A percentile compares a stretch with the other conserved stretches of the same genome.
Evolutionary conservation across 2,329 filamentous ascomycete species (phyloP).

Genomic region (Aureobasidium mangrovei): DNA sequence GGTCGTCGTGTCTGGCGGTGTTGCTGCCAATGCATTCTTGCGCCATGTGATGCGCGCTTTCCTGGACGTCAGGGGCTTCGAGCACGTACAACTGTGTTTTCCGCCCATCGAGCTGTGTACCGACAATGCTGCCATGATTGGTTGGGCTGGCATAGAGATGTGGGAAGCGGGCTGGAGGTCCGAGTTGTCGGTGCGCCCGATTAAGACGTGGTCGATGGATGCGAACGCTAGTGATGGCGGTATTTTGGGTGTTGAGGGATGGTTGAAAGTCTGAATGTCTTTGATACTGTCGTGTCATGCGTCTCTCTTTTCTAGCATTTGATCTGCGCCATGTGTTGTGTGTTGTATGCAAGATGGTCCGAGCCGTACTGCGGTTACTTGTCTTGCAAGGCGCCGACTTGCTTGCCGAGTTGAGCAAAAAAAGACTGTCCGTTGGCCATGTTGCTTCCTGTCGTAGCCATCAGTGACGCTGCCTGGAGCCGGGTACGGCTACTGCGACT

Average conservation of each 20-base stretch:
- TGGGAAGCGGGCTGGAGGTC: slow-evolving; percentile 66
- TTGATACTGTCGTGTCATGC: not conserved
- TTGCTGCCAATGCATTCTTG: slow-evolving; percentile 77
- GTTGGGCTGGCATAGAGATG: slow-evolving; percentile 91
- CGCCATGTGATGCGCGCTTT: slow-evolving; percentile 50
- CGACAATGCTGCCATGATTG: slow-evolving; percentile 97
- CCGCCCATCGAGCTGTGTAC: slow-evolving; percentile 77
- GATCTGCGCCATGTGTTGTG: not conserved
- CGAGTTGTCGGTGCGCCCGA: slow-evolving; percentile 49
- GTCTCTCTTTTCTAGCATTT: not conserved
- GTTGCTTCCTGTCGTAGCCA: slow-evolving; percentile 22
- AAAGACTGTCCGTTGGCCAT: slow-evolving; percentile 39
- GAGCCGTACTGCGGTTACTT: not conserved
- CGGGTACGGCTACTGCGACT: slow-evolving; percentile 3
- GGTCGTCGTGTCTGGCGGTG: slow-evolving; percentile 80
- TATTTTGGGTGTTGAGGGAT: slow-evolving; percentile 48
- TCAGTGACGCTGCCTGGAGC: not conserved
- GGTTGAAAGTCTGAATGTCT: not conserved
- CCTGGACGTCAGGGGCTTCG: slow-evolving; percentile 59
- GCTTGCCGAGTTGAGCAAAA: slow-evolving; percentile 38
- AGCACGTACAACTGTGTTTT: slow-evolving; percentile 53
- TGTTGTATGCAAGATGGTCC: not conserved
- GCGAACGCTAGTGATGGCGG: slow-evolving; percentile 51
- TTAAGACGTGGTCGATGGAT: slow-evolving; percentile 70
- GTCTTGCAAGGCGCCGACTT: slow-evolving; percentile 31